A percentile compares a stretch with the other conserved stretches of the same genome.
These are phyloP conservation scores for Termitomyces titanicus DNA, from an alignment of 768 basidiomycete genomes.

Conservation along the genomic window DNA sequence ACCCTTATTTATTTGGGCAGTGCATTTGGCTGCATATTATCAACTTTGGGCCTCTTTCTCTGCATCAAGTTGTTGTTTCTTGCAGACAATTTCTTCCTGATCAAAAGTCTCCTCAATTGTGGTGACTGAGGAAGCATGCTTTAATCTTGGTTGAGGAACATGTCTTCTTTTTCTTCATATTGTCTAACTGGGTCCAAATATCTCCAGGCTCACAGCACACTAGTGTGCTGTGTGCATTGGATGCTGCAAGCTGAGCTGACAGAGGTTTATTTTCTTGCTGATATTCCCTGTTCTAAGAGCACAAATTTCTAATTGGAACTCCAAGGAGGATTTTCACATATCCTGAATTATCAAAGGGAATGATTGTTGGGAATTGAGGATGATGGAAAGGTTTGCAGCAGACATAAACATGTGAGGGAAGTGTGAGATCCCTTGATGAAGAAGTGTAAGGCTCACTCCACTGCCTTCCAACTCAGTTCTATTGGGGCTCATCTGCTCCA, in stretches of 20 bases:
- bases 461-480: too few species aligned
- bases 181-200: neutral
- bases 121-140: neutral
- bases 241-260: neutral
- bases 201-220: neutral
- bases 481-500: too few species aligned
- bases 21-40: neutral
- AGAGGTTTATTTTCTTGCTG: neutral
- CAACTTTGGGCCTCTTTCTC: neutral
- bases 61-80: neutral
- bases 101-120: neutral
- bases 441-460: too few species aligned
- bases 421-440: too few species aligned
- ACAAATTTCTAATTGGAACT: too few species aligned
- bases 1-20: neutral
- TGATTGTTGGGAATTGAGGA: too few species aligned
- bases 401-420: too few species aligned
- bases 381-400: too few species aligned
- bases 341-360: too few species aligned
- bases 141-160: neutral
- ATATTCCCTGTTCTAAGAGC: neutral
- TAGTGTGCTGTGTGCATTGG: neutral
- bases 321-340: too few species aligned
- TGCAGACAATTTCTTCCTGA: too few species aligned
- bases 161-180: neutral